These are phyloP conservation scores for Starmera dryadoides DNA, from an alignment of 805 yeast species.

Conservation along the genomic window DNA sequence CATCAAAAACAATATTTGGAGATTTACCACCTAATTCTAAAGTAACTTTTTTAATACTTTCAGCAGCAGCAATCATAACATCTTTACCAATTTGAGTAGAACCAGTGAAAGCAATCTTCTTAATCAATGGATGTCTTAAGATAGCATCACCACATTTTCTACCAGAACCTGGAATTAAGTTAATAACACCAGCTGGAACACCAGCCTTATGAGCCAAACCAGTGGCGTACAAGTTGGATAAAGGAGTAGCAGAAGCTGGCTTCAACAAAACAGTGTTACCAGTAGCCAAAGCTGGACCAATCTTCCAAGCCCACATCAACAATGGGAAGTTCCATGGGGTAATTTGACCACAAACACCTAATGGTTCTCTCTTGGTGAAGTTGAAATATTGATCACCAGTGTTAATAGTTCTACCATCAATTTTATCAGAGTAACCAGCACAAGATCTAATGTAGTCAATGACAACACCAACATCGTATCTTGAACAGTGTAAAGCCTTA, in stretches of 20 bases:
- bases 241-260: slow-evolving; percentile 61
- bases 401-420: slow-evolving; percentile 39
- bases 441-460: slow-evolving; percentile 41
- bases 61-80: slow-evolving; percentile 54
- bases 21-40: slow-evolving; percentile 68
- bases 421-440: slow-evolving; percentile 49
- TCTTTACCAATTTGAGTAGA: slow-evolving; percentile 57
- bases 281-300: slow-evolving; percentile 62
- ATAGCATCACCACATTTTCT: slow-evolving; percentile 52
- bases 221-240: slow-evolving; percentile 53
- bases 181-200: slow-evolving; percentile 58
- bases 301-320: slow-evolving; percentile 61
- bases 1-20: slow-evolving; percentile 57
- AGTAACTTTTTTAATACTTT: slow-evolving; percentile 58
- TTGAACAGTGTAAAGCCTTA: slow-evolving; percentile 39
- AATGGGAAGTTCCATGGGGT: slow-evolving; percentile 73
- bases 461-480: slow-evolving; percentile 40
- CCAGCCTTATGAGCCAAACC: slow-evolving; percentile 50
- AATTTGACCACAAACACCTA: slow-evolving; percentile 65
- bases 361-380: slow-evolving; percentile 55
- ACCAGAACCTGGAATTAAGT: slow-evolving; percentile 59
- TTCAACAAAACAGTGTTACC: slow-evolving; percentile 59
- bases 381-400: slow-evolving; percentile 44
- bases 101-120: slow-evolving; percentile 64
- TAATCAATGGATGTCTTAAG: slow-evolving; percentile 48